Base-by-base conservation (phyloP, 805 yeast species). In the Pichia manshurica region DNA sequence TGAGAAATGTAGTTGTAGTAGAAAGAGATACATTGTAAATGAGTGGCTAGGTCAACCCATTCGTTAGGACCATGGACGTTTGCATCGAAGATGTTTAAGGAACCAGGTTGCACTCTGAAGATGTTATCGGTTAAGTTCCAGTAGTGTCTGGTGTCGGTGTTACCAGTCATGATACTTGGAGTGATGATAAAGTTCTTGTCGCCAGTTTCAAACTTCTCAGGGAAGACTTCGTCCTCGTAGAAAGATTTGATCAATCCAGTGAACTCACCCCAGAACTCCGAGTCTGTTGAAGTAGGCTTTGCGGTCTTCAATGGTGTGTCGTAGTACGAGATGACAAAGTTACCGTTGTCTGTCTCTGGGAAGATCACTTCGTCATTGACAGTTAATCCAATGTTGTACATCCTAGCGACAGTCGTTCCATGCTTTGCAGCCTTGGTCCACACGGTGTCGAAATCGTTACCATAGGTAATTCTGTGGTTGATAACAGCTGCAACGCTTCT, bases 21-120 rank as follows among this genome's bases (percentile, higher is more conserved):
- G 36, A 56, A 57, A 5, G 81, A 81, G 39, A 79, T 67, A 9
- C 74, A 66, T 49, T 79, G 78, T 53, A 85, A 63, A 63, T 84
- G 91, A n/a, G 74, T 68, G 46, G 74, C 76, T 49, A 81, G 60
- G 15, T 69, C 65, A 40, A 78, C 60, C 53, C 68, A 73, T 61
- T 86, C 93, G 59, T 84, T 75, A 17, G 82, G 81, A 29, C 84
- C 78, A 65, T 84, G 91, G 33, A 73, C 68, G 40, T 72, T 67
- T 31, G 60, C 59, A n/a, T 53, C 48, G 20, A 52, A 48, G 19
- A 52, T 44, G 19, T 52, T 48, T 41, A 63, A 25, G 5, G 51
- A 65, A 21, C 62, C 64, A 7, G 86, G 83, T 34, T 70, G 68
- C 59, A 73, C 81, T 50, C 89, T 71, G 66, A 70, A 84, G 47